Base-by-base conservation (phyloP, 805 yeast species). In the Pichia exigua region DNA sequence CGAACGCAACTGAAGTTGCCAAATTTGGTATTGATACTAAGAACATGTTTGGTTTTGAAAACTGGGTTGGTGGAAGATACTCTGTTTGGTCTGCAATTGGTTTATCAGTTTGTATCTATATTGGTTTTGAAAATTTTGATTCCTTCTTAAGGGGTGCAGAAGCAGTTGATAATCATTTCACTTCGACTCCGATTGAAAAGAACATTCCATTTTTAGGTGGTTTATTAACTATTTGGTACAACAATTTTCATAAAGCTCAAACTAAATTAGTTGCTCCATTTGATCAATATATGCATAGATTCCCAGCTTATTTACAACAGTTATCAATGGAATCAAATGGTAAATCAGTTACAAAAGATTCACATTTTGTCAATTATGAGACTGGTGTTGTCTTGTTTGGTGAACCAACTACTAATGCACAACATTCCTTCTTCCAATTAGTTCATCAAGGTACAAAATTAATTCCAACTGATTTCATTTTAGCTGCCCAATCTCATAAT, bases 11-110 rank as follows among this genome's bases (percentile, higher is more conserved):
- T 48, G 97, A 87, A 72, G 99, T 94, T 58, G 78, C 84, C 64
- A 87, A 88, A 74, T 94, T 94, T 65, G 99, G 99, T 66, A 94
- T 94, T 61, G 98, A 94, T 76, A 82, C 97, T 68, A 85, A 82
- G 70, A 94, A 94, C 79, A 94, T 94, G 99, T 94, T 94, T 73
- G 98, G 95, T 58, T 94, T 94, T 65, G 97, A 91, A 71, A 85
- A 76, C 74, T 94, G 99, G 99, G 99, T 94, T 59, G 99, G 99
- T 67, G 99, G 99, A 68, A 86, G 99, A 73, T 94, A 94, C 83
- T 94, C 99, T n/a, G 99, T 94, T 56, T 94, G 99, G 99, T 87
- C 96, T 43, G 95, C 99, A 57, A 94, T 94, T 70, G 99, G 99
- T 56, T 81, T 94, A 62, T 87, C 97, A 28, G 92, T 94, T 57